These are phyloP conservation scores for Picea abies DNA, from an alignment of 83 land plant genomes.

Conservation along the genomic window DNA sequence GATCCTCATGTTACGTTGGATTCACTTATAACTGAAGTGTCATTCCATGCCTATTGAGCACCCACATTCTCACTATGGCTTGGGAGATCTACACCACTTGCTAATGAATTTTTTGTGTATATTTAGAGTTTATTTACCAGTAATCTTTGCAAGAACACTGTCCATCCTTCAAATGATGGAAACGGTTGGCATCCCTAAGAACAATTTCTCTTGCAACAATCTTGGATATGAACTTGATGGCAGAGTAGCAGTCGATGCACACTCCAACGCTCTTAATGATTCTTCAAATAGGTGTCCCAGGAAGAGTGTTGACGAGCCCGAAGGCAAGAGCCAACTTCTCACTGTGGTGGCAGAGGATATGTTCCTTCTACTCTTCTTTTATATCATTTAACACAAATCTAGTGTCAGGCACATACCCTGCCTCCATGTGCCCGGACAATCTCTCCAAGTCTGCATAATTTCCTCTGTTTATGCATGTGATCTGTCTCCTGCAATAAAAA, in stretches of 20 bases:
- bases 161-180: slow-evolving; percentile 41
- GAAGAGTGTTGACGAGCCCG: slow-evolving; percentile 34
- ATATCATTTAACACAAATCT: slow-evolving; percentile 33
- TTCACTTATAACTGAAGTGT: too few species aligned
- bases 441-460: slow-evolving; percentile 27
- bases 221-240: slow-evolving; percentile 35
- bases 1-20: too few species aligned
- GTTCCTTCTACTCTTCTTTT: slow-evolving; percentile 43
- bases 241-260: slow-evolving; percentile 33
- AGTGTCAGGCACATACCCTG: slow-evolving; percentile 41
- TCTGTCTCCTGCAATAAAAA: neutral
- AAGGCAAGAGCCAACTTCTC: slow-evolving; percentile 52
- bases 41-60: too few species aligned
- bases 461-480: slow-evolving; percentile 2
- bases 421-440: slow-evolving; percentile 26
- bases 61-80: too few species aligned
- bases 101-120: too few species aligned
- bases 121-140: slow-evolving; percentile 18
- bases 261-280: slow-evolving; percentile 38
- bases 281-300: slow-evolving; percentile 29
- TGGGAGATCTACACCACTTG: too few species aligned
- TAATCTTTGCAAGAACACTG: slow-evolving; percentile 39
- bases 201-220: slow-evolving; percentile 31
- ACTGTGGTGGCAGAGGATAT: slow-evolving; percentile 32
- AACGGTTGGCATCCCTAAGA: slow-evolving; percentile 35